Evolutionary conservation across 2,329 filamentous ascomycete genomes (phyloP), one percentile per base, ranked within the genome.

Genomic region (Aureobasidium sp.): DNA sequence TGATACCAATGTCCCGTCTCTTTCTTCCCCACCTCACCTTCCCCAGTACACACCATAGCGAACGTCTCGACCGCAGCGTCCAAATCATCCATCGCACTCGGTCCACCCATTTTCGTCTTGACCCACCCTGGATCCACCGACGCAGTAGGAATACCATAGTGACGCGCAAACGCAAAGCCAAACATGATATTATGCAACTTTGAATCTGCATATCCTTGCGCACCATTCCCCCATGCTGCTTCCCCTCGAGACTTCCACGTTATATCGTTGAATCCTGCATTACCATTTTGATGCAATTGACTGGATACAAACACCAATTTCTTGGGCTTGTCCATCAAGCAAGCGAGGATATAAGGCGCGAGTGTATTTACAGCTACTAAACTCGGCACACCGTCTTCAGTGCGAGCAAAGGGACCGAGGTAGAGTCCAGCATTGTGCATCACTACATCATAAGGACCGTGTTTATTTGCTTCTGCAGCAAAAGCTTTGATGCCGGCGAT

Each of bases 401-500:
- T 85, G 65, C 81, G 82, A 71, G 75, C n/a, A 67, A 75, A 80
- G 48, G 73, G 78, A 20, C 82, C 81, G 36, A 74, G 75, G 64
- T 82, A 84, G 1, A 87, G 69, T 3, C 86, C 87, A 0, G 87
- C 87, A 67, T 89, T 90, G 77, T 89, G 87, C 23, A 90, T 79
- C 18, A 90, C 78, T 29, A 80, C 79, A 71, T 90, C 88, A 71
- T 86, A 89, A 0, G 80, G 76, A 0, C 84, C 84, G 1, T 80
- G 74, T 43, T 76, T 75, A 73, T 87, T 86, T 61, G 85, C 82
- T 61, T 87, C 78, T 15, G 77, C 72, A 1, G 87, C 87, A 3
- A 90, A 78, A 3, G 74, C 73, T 67, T 86, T 87, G 5, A 80
- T 86, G 58, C 85, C 83, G 8, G 80, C 71, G 48, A 88, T 77